These are phyloP conservation scores for Martensiomyces pterosporus DNA, from an alignment of 192 early-diverging fungal species.

Conservation along the genomic window DNA sequence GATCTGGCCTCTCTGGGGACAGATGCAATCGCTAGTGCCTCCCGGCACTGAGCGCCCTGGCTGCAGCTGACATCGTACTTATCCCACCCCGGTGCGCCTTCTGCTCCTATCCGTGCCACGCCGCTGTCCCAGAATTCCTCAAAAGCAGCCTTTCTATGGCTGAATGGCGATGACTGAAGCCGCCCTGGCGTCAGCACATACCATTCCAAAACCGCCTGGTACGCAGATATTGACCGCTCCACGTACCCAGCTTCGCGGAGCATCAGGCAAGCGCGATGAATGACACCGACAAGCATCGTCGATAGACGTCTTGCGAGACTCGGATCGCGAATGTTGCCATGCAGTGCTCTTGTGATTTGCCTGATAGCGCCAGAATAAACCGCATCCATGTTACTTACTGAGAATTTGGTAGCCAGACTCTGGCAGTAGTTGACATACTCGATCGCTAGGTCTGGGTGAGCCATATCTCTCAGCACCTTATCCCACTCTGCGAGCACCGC, in stretches of 20 bases:
- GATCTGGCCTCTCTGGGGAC: too few species aligned
- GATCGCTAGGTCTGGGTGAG: slow-evolving; percentile 11
- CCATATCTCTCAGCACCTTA: not conserved
- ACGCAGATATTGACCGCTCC: slow-evolving; percentile 16
- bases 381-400: slow-evolving; percentile 19
- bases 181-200: slow-evolving; percentile 12
- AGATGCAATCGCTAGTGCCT: too few species aligned
- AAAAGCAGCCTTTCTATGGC: slow-evolving; percentile 20
- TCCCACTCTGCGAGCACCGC: slow-evolving; percentile 20
- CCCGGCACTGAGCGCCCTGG: too few species aligned
- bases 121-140: slow-evolving; percentile 34
- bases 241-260: slow-evolving; percentile 22
- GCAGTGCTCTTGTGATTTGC: not conserved
- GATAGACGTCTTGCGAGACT: not conserved
- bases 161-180: not conserved
- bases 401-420: slow-evolving; percentile 7
- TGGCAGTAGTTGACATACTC: slow-evolving; percentile 16
- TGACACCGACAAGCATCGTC: slow-evolving; percentile 4
- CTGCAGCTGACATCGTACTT: too few species aligned
- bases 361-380: too few species aligned
- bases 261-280: slow-evolving; percentile 25
- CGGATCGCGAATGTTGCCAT: not conserved
- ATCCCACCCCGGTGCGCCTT: slow-evolving; percentile 20
- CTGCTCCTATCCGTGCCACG: slow-evolving; percentile 11
- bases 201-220: slow-evolving; percentile 38